Conservation (phyloP, 345 rosid species). For the Barbarea vulgaris region DNA sequence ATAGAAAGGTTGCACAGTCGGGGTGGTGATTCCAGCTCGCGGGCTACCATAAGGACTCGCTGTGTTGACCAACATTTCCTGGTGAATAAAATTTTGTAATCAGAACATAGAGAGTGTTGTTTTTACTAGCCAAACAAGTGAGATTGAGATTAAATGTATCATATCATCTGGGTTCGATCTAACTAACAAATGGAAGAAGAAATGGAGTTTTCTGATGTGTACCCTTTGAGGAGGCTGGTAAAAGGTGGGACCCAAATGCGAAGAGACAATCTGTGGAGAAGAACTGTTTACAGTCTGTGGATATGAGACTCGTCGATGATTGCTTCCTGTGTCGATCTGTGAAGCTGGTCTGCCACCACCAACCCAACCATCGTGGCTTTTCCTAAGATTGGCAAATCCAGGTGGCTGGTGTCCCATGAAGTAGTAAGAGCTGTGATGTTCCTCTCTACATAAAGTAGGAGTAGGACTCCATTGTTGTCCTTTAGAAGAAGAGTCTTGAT, state of each 20-base stretch:
- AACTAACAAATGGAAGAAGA: background rate
- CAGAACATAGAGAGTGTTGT: background rate
- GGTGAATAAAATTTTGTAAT: conserved; percentile 7
- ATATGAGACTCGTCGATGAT: conserved; percentile 54
- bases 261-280: conserved; percentile 46
- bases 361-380: conserved; percentile 52
- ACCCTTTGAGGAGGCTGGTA: conserved; percentile 55
- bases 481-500: conserved; percentile 47
- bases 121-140: background rate
- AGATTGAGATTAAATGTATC: background rate
- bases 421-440: conserved; percentile 69
- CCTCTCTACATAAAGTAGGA: conserved; percentile 62
- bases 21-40: conserved; percentile 12
- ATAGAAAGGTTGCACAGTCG: conserved; percentile 20
- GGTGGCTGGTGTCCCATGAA: conserved; percentile 56
- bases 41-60: conserved; percentile 35
- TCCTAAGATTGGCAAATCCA: conserved; percentile 44
- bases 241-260: conserved; percentile 44
- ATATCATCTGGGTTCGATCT: background rate
- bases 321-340: conserved; percentile 44
- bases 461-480: conserved; percentile 51
- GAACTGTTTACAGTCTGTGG: conserved; percentile 48
- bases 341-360: conserved; percentile 47
- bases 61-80: conserved; percentile 35
- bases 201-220: conserved; percentile 2